A percentile compares a stretch with the other conserved stretches of the same genome.
phyloP scores from a whole-genome alignment of 2,329 filamentous ascomycete genomes.

The Fusarium xyrophilum region DNA sequence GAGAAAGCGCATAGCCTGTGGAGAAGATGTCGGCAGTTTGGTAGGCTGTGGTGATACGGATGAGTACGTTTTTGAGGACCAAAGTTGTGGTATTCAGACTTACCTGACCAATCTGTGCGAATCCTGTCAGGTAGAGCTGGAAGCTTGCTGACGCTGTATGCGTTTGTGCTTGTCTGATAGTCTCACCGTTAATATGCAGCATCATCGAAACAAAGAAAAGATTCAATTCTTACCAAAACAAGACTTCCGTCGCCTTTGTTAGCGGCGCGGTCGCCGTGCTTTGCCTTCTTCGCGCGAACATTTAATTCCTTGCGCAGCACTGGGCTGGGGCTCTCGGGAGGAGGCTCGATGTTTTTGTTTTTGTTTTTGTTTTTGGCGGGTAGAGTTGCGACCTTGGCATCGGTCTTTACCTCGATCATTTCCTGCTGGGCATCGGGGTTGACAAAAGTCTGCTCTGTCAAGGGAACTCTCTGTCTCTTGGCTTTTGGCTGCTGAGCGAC shows the following conservation, averaged over 20 bases:
- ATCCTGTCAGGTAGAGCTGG: conserved; percentile 82
- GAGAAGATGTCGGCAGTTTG: conserved; percentile 72
- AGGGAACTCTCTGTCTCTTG: conserved; percentile 66
- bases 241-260: conserved; percentile 72
- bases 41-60: conserved; percentile 53
- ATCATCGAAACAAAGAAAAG: conserved; percentile 5
- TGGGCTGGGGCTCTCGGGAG: conserved; percentile 52
- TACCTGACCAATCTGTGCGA: conserved; percentile 70
- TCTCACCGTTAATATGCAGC: conserved; percentile 24
- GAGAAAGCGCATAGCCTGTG: conserved; percentile 76
- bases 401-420: conserved; percentile 63
- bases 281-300: conserved; percentile 68
- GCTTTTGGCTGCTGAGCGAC: conserved; percentile 65
- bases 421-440: conserved; percentile 60
- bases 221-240: conserved; percentile 61
- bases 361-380: conserved; percentile 56
- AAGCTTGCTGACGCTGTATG: conserved; percentile 85
- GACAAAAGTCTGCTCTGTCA: conserved; percentile 64
- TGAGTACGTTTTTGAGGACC: conserved; percentile 14
- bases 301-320: conserved; percentile 61
- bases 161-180: conserved; percentile 78
- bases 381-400: conserved; percentile 57
- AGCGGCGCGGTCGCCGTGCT: conserved; percentile 64
- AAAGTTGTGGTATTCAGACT: conserved; percentile 42
- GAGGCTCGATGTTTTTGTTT: conserved; percentile 55